Evolutionary conservation across 2,329 filamentous ascomycete species (phyloP).

Genomic region (Neospermospora avenae): DNA sequence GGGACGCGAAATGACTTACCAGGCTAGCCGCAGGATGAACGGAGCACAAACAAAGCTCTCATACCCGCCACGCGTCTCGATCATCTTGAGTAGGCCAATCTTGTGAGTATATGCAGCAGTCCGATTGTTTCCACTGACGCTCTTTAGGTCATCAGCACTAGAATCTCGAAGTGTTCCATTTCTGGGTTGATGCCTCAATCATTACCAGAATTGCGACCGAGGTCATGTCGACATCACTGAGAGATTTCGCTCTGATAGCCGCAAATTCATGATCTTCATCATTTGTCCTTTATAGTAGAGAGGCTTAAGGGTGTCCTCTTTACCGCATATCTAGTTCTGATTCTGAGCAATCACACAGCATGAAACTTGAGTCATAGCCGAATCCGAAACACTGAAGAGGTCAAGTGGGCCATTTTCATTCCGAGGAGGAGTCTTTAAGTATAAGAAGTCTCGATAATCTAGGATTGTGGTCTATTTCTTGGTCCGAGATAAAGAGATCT

Average conservation of each 20-base stretch:
- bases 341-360: not conserved
- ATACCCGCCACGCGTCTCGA: not conserved
- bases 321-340: not conserved
- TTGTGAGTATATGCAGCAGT: not conserved
- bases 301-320: constrained; percentile 5
- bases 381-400: not conserved
- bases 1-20: not conserved
- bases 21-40: not conserved
- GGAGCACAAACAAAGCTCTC: not conserved
- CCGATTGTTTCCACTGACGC: not conserved
- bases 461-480: no score
- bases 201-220: not conserved
- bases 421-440: not conserved
- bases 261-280: constrained; percentile 13
- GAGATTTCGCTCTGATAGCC: not conserved
- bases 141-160: not conserved
- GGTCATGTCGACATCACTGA: not conserved
- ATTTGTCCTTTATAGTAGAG: constrained; percentile 15
- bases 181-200: not conserved
- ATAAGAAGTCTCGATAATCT: not conserved
- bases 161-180: not conserved
- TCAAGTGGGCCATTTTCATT: not conserved
- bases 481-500: no score
- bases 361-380: not conserved
- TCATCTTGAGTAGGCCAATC: not conserved